These are phyloP conservation scores for Lepraria neglecta DNA, from an alignment of 495 filamentous ascomycete species.

Conservation along the genomic window DNA sequence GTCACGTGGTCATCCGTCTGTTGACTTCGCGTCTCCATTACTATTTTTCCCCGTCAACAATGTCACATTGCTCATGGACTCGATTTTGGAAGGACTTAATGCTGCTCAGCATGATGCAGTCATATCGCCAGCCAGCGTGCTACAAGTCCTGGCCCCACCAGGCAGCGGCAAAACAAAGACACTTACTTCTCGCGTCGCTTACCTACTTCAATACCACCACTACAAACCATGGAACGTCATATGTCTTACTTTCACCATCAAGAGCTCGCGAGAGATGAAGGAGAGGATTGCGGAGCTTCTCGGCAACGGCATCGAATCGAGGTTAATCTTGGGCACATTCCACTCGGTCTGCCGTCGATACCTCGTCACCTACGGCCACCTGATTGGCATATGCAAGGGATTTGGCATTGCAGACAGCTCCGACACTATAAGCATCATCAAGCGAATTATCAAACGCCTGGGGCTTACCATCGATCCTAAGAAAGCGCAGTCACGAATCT, in stretches of 20 bases:
- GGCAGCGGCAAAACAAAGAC: slow-evolving; percentile 96
- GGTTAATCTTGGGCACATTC: slow-evolving; percentile 87
- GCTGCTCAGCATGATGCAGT: slow-evolving; percentile 78
- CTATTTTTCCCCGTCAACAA: neutral
- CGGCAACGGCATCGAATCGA: slow-evolving; percentile 68
- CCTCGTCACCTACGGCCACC: slow-evolving; percentile 74
- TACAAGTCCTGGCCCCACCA: slow-evolving; percentile 86
- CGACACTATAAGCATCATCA: slow-evolving; percentile 70
- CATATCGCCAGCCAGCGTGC: slow-evolving; percentile 64
- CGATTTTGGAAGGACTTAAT: slow-evolving; percentile 74
- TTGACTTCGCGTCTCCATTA: neutral
- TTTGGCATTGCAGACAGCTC: slow-evolving; percentile 91
- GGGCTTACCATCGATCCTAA: slow-evolving; percentile 62
- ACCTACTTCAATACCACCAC: slow-evolving; percentile 73
- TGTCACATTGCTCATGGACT: slow-evolving; percentile 24
- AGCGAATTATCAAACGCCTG: slow-evolving; percentile 74
- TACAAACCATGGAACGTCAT: slow-evolving; percentile 87
- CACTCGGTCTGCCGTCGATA: slow-evolving; percentile 90
- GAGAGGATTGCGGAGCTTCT: slow-evolving; percentile 73
- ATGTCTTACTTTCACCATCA: slow-evolving; percentile 96
- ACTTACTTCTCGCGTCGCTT: slow-evolving; percentile 87
- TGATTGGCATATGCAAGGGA: slow-evolving; percentile 72
- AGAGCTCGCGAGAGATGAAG: slow-evolving; percentile 94
- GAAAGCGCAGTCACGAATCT: slow-evolving; percentile 68
- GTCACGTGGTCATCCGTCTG: slow-evolving; percentile 3